Base-by-base conservation (phyloP, 2,329 filamentous ascomycete genomes). In the Monosporascus sp. region DNA sequence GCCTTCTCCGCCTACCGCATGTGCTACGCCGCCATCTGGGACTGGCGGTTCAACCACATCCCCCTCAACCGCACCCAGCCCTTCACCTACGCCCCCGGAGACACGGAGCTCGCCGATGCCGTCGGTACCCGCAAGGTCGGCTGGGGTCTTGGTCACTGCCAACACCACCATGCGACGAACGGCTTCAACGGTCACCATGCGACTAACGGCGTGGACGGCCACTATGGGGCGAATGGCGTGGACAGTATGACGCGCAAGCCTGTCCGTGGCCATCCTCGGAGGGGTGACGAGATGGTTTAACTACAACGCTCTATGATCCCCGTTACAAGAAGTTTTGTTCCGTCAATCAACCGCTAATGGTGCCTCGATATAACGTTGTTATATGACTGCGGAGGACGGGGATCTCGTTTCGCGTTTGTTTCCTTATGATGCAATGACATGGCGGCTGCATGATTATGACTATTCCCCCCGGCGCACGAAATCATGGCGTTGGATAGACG, bases 1-100 rank as follows among this genome's bases (percentile, higher is more conserved):
- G 86, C 85, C 0, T 83, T 88, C 60, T 80, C 77, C 1, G 66
- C 78, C 0, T 89, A 88, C 65, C 74, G 86, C 51, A 86, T 86
- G 83, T 77, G 81, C 2, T 89, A 86, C 59, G 83, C 84, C 0
- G 73, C 78, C 8, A 73, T 88, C 49, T 89, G 83, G 82, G 84
- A 89, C 65, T 88, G 82, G 74, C 72, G 84, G 25, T 85, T 65
- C 58, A 81, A 81, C 63, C 85, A 88, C 63, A 79, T 88, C 34
- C 84, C 85, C 18, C 74, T 88, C 5, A 79, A 82, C 59, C 77
- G 84, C 20, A 73, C 76, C 42, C 70, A 75, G 20, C 74, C 82
- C 0, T 85, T 84, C 62, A 68, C 72, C 22, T 84, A 82, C 55
- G 72, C 59, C 8, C 39, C 59, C n/a, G 71, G 69, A 0, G 66